phyloP scores from a whole-genome alignment of 768 basidiomycete species.

The Rhodotorula paludigena region DNA sequence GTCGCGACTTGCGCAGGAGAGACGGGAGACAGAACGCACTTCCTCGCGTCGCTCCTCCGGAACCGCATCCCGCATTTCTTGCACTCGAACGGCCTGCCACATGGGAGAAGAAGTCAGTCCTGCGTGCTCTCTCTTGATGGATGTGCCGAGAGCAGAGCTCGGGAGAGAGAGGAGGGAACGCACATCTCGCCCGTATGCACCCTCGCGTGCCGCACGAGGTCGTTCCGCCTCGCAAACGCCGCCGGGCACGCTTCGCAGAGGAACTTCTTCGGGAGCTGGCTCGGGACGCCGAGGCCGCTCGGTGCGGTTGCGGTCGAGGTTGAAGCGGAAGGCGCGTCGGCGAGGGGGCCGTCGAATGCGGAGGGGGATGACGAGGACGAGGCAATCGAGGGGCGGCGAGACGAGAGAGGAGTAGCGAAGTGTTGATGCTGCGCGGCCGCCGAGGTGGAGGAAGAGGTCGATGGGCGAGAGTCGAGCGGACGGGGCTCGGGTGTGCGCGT shows the following conservation, averaged over 20 bases:
- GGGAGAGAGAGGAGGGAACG: not conserved
- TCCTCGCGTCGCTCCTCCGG: not conserved
- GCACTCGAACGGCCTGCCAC: constrained; percentile 12
- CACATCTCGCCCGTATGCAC: constrained; percentile 12
- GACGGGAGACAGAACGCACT: not conserved
- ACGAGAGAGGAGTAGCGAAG: not conserved
- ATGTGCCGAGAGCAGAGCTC: not conserved
- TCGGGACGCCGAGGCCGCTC: not conserved
- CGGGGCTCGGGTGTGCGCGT: not conserved
- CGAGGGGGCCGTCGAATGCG: too few species aligned
- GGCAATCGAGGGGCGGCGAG: not conserved
- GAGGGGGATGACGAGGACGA: not conserved
- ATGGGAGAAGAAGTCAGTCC: too few species aligned
- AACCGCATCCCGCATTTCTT: not conserved
- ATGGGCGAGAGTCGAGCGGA: too few species aligned
- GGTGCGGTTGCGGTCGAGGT: not conserved
- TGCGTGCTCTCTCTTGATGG: too few species aligned
- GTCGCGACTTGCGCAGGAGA: too few species aligned
- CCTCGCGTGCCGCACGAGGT: not conserved
- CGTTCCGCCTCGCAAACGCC: constrained; percentile 4
- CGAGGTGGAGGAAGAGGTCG: too few species aligned
- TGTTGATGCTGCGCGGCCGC: too few species aligned
- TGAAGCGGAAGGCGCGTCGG: not conserved
- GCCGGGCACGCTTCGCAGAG: not conserved
- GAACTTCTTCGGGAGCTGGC: not conserved